These are phyloP conservation scores for Coemansia sp. DNA, from an alignment of 192 early-diverging fungal species.

Conservation along the genomic window DNA sequence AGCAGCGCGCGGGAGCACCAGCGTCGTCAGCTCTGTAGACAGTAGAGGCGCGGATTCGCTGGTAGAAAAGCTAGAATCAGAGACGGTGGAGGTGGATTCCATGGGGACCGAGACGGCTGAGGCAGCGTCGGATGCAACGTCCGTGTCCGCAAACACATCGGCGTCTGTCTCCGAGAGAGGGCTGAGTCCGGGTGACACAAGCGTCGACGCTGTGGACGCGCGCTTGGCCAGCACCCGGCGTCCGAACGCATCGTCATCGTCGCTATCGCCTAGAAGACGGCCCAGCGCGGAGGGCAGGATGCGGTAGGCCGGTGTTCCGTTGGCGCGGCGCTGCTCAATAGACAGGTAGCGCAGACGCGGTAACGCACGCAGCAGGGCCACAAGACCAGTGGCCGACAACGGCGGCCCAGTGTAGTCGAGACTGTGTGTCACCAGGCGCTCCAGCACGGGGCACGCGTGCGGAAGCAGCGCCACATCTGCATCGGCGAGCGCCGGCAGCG, in stretches of 20 bases:
- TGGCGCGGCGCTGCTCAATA: conserved; percentile 42
- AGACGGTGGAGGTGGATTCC: neutral
- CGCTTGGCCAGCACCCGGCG: conserved; percentile 17
- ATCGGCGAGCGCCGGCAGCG: conserved; percentile 44
- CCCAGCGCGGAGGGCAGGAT: conserved; percentile 31
- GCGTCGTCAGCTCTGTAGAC: conserved; percentile 24
- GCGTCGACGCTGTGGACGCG: conserved; percentile 13
- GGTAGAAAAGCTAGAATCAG: neutral
- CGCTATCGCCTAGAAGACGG: conserved; percentile 30
- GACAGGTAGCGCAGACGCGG: conserved; percentile 38
- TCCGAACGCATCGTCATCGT: conserved; percentile 19
- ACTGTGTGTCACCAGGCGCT: conserved; percentile 40
- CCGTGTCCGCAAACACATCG: conserved; percentile 18
- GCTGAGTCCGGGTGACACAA: neutral
- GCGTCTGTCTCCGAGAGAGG: conserved; percentile 1
- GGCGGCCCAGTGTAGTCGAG: conserved; percentile 50
- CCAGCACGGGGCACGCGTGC: conserved; percentile 27
- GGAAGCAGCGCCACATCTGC: conserved; percentile 21
- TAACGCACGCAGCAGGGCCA: conserved; percentile 22
- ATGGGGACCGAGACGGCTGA: neutral
- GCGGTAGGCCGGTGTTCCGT: conserved; percentile 45
- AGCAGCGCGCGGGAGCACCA: conserved; percentile 32
- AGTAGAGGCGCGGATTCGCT: neutral
- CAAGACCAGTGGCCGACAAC: conserved; percentile 40
- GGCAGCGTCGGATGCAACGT: conserved; percentile 2